Evolutionary conservation across 139 green algal genomes (phyloP).

Genomic region (Chlorella sorokiniana): DNA sequence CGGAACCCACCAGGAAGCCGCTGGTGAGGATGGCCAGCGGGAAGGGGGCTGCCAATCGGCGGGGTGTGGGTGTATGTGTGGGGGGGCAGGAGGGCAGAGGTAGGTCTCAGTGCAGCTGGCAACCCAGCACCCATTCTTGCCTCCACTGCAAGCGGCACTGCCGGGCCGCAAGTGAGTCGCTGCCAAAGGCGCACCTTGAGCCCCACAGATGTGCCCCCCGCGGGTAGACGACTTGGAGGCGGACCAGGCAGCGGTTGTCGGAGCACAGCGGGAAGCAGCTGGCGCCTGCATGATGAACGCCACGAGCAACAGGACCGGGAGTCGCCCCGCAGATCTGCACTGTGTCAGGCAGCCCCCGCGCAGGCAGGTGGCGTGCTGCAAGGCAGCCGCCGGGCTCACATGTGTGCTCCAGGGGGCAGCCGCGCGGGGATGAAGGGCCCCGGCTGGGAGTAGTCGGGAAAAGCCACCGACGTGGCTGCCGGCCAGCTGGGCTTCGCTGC

Average conservation of each 20-base stretch:
- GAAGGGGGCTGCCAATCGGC: constrained; percentile 72
- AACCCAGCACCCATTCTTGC: neutral
- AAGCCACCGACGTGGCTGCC: neutral
- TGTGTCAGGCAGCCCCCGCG: neutral
- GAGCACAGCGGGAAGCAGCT: constrained; percentile 74
- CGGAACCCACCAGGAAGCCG: constrained; percentile 81
- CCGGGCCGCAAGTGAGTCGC: too few species aligned
- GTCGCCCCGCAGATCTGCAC: neutral
- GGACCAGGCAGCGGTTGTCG: constrained; percentile 69
- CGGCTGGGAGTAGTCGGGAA: constrained; percentile 45
- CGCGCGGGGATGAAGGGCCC: constrained; percentile 58
- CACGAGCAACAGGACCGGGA: neutral
- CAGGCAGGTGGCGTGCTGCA: neutral
- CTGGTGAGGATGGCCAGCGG: constrained; percentile 85
- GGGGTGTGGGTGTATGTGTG: too few species aligned
- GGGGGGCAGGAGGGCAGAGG: neutral
- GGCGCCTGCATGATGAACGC: neutral
- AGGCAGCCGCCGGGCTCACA: constrained; percentile 37
- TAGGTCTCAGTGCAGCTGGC: too few species aligned
- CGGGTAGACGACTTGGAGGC: constrained; percentile 70
- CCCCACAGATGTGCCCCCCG: constrained; percentile 39
- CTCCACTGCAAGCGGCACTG: too few species aligned
- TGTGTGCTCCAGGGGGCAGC: constrained; percentile 83
- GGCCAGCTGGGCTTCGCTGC: constrained; percentile 1
- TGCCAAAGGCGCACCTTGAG: constrained; percentile 12